Base-by-base conservation (phyloP, 768 basidiomycete genomes). In the Termitomyces sp. region DNA sequence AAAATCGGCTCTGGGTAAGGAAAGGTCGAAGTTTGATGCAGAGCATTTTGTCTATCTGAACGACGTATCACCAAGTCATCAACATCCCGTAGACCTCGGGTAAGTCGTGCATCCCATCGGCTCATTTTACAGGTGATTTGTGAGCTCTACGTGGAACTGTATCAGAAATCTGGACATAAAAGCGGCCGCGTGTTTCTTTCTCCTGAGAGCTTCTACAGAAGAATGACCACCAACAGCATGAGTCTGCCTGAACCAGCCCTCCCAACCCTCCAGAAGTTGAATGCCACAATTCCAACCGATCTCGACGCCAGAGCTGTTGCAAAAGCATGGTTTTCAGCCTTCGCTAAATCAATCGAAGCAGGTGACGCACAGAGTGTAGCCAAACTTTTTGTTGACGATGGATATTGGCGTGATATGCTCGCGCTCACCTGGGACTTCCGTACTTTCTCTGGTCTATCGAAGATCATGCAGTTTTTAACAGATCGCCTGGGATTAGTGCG, bases 201-300 rank as follows among this genome's bases (percentile, higher is more conserved):
- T 34, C 32, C 32, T 12, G 10, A 34, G 29, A 31, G 32, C 10
- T 34, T 34, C 7, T 10, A 34, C 32, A 34, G 8, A 34, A 34
- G 32, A 5, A 55, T 47, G 55, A 37, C 48, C 5, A 32, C n/a
- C 13, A 16, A 26, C 13, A 24, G 16, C 8, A 5, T 24, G 4
- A 34, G 32, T 34, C 32, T 61, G 31, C 63, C 63, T 29, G 52
- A 59, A 8, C 52, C 62, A 13, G 60, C 62, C 48, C 65, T 73
- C 13, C 69, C 70, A 2, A 71, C 68, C 0, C 66, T 74, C 43
- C 55, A 68, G 22, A 53, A 56, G 44, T 63, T 72, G 37, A 65
- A 65, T 20, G 62, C 64, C 13, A 57, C 62, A 13, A 51, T 65
- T 5, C 63, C 67, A 0, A 20, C 39, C 14, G 61, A 67, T 37